phyloP scores from a whole-genome alignment of 495 filamentous ascomycete species.

The Saxophila tyrrhenica region DNA sequence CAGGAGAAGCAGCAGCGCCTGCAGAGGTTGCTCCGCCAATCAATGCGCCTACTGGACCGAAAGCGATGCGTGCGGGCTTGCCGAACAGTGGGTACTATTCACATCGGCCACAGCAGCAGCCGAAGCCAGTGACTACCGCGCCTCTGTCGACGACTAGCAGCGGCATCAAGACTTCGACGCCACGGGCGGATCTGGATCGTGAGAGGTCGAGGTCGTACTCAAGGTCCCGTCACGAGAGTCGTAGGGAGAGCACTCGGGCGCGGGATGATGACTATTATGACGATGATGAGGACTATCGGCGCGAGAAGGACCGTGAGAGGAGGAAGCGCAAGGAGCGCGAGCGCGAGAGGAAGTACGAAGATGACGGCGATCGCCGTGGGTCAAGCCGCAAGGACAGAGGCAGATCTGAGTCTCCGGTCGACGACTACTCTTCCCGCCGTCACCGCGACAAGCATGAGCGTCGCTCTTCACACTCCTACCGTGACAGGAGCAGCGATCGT shows the following conservation, averaged over 20 bases:
- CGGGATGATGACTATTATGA: conserved; percentile 33
- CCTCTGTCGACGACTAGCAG: conserved; percentile 1
- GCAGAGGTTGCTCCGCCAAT: conserved; percentile 11
- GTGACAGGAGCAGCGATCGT: conserved; percentile 38
- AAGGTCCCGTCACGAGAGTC: conserved; percentile 23
- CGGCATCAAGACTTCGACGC: conserved; percentile 7
- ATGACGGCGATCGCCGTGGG: conserved; percentile 10
- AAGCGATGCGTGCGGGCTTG: conserved; percentile 80
- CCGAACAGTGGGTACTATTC: conserved; percentile 44
- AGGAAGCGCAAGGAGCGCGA: conserved; percentile 35
- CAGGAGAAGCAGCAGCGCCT: conserved; percentile 4
- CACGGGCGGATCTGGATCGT: conserved; percentile 2
- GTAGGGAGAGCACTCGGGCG: conserved; percentile 39
- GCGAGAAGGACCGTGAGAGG: conserved; percentile 36
- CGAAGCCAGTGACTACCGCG: conserved; percentile 1
- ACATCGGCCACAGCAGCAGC: conserved; percentile 11
- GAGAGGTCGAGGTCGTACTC: neutral
- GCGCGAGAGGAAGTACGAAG: conserved; percentile 13
- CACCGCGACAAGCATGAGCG: conserved; percentile 36
- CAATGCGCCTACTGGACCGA: conserved; percentile 75
- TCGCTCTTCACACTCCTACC: conserved; percentile 34
- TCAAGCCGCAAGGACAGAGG: conserved; percentile 10
- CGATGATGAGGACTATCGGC: conserved; percentile 37
- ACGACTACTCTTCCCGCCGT: conserved; percentile 16
- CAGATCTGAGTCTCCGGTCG: conserved; percentile 28